A percentile compares a stretch with the other conserved stretches of the same genome.
These are phyloP conservation scores for Chrysoporthe puriensis DNA, from an alignment of 2,329 filamentous ascomycete genomes.

Conservation along the genomic window DNA sequence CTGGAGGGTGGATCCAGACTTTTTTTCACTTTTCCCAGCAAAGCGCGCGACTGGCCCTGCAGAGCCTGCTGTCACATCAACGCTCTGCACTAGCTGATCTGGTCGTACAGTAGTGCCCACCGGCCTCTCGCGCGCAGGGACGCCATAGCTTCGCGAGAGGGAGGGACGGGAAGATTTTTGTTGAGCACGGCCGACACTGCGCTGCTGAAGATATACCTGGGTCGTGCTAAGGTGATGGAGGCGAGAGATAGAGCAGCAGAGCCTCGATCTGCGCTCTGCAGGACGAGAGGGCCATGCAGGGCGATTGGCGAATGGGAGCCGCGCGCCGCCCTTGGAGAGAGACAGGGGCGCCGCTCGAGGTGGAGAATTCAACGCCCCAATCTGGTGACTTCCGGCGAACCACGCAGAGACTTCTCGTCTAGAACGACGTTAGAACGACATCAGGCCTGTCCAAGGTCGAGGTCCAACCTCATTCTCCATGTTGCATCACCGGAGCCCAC, in stretches of 20 bases:
- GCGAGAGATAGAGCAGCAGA: slow-evolving; percentile 8
- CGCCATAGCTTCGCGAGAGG: neutral
- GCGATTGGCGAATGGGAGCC: slow-evolving; percentile 11
- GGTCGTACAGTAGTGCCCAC: slow-evolving; percentile 6
- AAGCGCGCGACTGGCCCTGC: slow-evolving; percentile 8
- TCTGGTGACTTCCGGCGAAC: neutral
- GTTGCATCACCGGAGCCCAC: neutral
- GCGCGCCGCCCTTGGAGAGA: neutral
- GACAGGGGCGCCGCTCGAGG: neutral
- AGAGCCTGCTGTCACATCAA: neutral
- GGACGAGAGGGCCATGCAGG: neutral
- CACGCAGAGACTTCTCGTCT: neutral
- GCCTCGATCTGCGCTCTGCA: slow-evolving; percentile 5
- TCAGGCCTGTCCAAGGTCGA: neutral
- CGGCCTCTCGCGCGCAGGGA: neutral
- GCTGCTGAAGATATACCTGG: neutral
- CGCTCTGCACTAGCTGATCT: neutral
- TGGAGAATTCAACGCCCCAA: slow-evolving; percentile 4
- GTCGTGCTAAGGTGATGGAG: neutral
- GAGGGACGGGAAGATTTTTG: neutral
- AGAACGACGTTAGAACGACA: neutral
- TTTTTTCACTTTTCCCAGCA: slow-evolving; percentile 1
- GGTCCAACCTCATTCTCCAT: neutral
- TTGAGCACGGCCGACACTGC: neutral
- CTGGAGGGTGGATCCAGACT: slow-evolving; percentile 1